These are phyloP conservation scores for Wickerhamiella azymoides DNA, from an alignment of 805 yeast genomes.

Conservation along the genomic window DNA sequence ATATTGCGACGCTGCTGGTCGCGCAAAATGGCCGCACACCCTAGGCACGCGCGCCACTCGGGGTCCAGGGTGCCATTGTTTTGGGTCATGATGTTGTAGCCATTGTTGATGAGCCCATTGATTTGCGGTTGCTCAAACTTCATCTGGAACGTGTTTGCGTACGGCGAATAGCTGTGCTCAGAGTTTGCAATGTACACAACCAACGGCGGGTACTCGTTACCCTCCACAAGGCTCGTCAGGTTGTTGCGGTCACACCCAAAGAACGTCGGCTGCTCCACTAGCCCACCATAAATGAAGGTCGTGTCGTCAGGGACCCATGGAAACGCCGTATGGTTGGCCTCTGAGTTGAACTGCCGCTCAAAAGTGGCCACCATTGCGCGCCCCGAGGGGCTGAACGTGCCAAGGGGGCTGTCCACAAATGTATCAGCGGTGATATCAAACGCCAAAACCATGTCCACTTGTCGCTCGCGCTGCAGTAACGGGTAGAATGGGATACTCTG, in stretches of 20 bases:
- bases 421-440: constrained; percentile 27
- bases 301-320: constrained; percentile 22
- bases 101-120: constrained; percentile 51
- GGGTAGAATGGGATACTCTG: constrained; percentile 62
- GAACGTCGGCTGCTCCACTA: constrained; percentile 43
- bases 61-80: constrained; percentile 55
- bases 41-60: constrained; percentile 63
- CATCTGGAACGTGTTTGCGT: constrained; percentile 59
- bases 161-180: constrained; percentile 49
- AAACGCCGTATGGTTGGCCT: constrained; percentile 19
- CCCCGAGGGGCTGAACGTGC: constrained; percentile 26
- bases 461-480: constrained; percentile 45
- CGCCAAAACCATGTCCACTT: constrained; percentile 51
- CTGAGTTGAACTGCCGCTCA: constrained; percentile 20
- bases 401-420: constrained; percentile 11
- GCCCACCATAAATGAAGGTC: constrained; percentile 41
- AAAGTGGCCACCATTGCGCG: constrained; percentile 22
- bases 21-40: constrained; percentile 77
- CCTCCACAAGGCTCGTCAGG: constrained; percentile 36
- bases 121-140: constrained; percentile 47
- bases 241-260: constrained; percentile 64
- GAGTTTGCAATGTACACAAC: constrained; percentile 67
- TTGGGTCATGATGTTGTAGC: constrained; percentile 60
- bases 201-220: constrained; percentile 41
- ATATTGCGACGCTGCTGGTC: constrained; percentile 56